Conservation (phyloP, 2,329 filamentous ascomycete genomes). For the Monosporascus sp. region DNA sequence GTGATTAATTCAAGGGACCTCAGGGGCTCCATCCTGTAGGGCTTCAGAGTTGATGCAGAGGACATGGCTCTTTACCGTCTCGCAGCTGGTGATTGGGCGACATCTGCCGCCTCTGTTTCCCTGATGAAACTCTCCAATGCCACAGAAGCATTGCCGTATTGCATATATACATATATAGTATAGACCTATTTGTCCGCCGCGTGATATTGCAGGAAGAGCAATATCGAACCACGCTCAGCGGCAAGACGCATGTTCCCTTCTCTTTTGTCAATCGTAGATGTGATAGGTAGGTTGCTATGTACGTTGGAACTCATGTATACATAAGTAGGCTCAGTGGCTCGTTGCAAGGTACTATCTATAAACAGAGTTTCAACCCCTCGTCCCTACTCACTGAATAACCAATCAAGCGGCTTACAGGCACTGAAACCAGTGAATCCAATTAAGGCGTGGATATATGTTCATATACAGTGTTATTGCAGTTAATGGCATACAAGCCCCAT, state of each 20-base stretch:
- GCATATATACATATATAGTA: background rate
- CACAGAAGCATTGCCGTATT: background rate
- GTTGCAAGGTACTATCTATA: too few relatives aligned
- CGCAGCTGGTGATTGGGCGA: background rate
- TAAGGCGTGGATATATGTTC: too few relatives aligned
- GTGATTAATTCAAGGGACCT: background rate
- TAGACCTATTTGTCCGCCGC: background rate
- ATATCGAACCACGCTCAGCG: background rate
- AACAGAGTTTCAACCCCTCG: too few relatives aligned
- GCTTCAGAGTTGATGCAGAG: background rate
- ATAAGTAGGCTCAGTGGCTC: too few relatives aligned
- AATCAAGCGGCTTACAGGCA: too few relatives aligned
- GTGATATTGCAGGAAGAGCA: background rate
- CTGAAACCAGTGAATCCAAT: too few relatives aligned
- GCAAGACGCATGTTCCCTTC: background rate
- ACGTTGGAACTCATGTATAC: too few relatives aligned
- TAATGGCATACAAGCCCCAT: too few relatives aligned
- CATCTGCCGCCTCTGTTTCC: background rate
- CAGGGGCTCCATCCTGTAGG: background rate
- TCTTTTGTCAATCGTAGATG: background rate
- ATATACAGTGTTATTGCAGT: too few relatives aligned
- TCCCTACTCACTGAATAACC: too few relatives aligned
- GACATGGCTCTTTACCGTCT: background rate
- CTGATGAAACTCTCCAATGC: background rate
- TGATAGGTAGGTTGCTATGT: background rate